Evolutionary conservation across 768 basidiomycete species (phyloP).

Genomic region (Tremella yokohamensis): DNA sequence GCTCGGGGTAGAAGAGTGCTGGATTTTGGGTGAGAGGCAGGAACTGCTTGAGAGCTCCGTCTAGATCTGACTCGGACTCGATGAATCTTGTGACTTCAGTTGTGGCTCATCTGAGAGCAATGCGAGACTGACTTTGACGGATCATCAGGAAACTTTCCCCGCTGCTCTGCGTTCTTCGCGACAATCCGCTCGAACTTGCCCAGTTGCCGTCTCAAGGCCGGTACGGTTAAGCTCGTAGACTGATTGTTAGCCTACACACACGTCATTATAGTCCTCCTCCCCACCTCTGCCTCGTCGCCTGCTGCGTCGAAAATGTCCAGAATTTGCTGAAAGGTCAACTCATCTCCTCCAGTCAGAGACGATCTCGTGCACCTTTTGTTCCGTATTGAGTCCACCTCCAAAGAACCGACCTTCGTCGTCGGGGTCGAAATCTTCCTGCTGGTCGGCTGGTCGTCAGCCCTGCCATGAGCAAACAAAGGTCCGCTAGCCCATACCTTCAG

Average conservation of each 20-base stretch:
- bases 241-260: not conserved
- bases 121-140: conserved; percentile 70
- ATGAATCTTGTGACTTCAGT: conserved; percentile 69
- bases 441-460: conserved; percentile 60
- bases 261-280: conserved; percentile 27
- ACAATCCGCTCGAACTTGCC: conserved; percentile 80
- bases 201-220: conserved; percentile 68
- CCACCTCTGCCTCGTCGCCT: conserved; percentile 65
- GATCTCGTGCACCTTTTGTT: conserved; percentile 65
- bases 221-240: conserved; percentile 64
- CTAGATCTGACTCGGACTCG: conserved; percentile 94
- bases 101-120: not conserved
- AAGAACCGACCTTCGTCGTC: conserved; percentile 90
- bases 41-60: conserved; percentile 76
- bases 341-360: conserved; percentile 1
- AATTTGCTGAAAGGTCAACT: conserved; percentile 57
- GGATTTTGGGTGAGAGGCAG: conserved; percentile 86
- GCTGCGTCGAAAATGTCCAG: conserved; percentile 85
- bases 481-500: conserved; percentile 42
- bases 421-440: conserved; percentile 60
- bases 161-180: conserved; percentile 91
- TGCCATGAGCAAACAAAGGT: conserved; percentile 53
- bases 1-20: conserved; percentile 78
- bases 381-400: conserved; percentile 84
- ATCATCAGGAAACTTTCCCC: conserved; percentile 90